Percentiles rank a stretch among this genome's conserved stretches.
These are phyloP conservation scores for Trichoderma brevicompactum DNA, from an alignment of 2,329 filamentous ascomycete species.

Conservation along the genomic window DNA sequence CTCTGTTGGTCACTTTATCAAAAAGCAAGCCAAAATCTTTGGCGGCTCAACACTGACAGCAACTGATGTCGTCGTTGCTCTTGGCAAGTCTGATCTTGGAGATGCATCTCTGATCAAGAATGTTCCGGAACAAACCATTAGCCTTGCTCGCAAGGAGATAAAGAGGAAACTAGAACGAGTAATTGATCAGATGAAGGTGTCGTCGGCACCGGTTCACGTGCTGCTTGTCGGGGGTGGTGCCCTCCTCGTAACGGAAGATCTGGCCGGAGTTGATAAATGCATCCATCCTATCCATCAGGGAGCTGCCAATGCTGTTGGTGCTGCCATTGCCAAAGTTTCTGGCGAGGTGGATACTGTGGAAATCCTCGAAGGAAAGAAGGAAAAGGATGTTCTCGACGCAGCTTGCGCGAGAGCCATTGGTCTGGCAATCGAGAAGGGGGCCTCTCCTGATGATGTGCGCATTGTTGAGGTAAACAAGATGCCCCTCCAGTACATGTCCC, in stretches of 20 bases:
- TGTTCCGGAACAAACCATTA: conserved; percentile 33
- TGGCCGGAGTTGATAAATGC: conserved; percentile 55
- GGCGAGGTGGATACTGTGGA: conserved; percentile 59
- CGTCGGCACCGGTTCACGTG: conserved; percentile 54
- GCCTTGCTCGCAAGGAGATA: conserved; percentile 42
- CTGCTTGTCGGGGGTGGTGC: conserved; percentile 63
- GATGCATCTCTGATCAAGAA: conserved; percentile 38
- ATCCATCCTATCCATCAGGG: conserved; percentile 57
- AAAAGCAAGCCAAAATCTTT: conserved; percentile 54
- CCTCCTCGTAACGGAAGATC: conserved; percentile 52
- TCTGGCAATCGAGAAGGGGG: conserved; percentile 41
- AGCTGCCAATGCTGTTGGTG: conserved; percentile 64
- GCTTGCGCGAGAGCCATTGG: conserved; percentile 44
- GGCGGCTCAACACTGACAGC: conserved; percentile 58
- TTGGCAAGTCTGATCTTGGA: conserved; percentile 41
- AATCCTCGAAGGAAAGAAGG: conserved; percentile 46
- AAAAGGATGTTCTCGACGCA: conserved; percentile 46
- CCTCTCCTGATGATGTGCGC: conserved; percentile 42
- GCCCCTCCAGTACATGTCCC: conserved; percentile 44
- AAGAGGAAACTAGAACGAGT: conserved; percentile 54
- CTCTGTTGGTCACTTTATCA: conserved; percentile 58
- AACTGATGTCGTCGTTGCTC: conserved; percentile 54
- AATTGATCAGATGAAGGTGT: conserved; percentile 62
- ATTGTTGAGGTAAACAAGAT: conserved; percentile 53
- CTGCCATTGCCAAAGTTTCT: conserved; percentile 60